Evolutionary conservation across 1,139 yeast species (phyloP).

Genomic region (Candida tunisiensis): DNA sequence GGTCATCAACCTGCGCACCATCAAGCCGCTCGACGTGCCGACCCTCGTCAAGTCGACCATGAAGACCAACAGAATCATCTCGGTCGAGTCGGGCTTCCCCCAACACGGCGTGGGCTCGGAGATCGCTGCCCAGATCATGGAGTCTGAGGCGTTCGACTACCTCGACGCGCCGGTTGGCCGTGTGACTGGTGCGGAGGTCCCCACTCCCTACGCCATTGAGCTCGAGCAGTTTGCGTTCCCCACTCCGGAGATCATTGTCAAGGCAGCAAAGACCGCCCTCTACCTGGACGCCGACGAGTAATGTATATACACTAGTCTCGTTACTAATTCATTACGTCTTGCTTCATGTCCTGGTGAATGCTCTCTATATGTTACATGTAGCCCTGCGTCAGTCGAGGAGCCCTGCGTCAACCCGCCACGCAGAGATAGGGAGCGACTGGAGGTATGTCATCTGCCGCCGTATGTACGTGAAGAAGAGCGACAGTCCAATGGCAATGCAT

Average conservation of each 20-base stretch:
- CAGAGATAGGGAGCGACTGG: constrained; percentile 44
- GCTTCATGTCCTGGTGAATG: no score
- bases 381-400: no score
- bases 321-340: neutral
- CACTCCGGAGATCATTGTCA: constrained; percentile 75
- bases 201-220: constrained; percentile 95
- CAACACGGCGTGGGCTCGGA: constrained; percentile 98
- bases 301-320: neutral
- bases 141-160: constrained; percentile 95
- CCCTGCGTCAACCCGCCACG: constrained; percentile 81
- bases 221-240: constrained; percentile 99
- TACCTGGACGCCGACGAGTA: constrained; percentile 33
- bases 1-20: constrained; percentile 89
- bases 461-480: constrained; percentile 50
- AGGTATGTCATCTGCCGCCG: constrained; percentile 37
- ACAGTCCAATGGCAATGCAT: constrained; percentile 54
- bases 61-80: constrained; percentile 92
- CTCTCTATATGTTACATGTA: no score
- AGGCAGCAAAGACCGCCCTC: constrained; percentile 83
- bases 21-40: constrained; percentile 89
- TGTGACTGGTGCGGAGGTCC: constrained; percentile 98
- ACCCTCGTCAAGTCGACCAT: constrained; percentile 76
- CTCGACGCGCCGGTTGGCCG: constrained; percentile 98
- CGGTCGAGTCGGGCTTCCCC: constrained; percentile 97
- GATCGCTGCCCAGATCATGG: constrained; percentile 96